Evolutionary conservation across 1,284 basidiomycete genomes (phyloP).

Genomic region (Earliella scabrosa): DNA sequence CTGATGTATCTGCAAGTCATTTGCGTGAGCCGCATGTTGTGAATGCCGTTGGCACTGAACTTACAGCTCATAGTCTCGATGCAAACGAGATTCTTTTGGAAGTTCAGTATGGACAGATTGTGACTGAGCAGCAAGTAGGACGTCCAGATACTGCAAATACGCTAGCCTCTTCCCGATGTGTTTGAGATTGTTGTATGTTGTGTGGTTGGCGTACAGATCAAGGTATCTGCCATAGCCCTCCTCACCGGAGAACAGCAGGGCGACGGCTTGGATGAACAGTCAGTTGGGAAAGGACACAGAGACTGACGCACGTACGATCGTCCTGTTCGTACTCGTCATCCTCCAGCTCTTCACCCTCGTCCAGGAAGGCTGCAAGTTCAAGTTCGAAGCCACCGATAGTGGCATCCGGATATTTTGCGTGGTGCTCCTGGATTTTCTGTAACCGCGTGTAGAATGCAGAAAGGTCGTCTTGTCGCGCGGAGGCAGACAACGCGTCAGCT

Average conservation of each 20-base stretch:
- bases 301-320: constrained; percentile 62
- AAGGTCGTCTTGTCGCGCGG: constrained; percentile 71
- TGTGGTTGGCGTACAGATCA: constrained; percentile 90
- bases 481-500: constrained; percentile 63
- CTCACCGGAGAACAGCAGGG: constrained; percentile 93
- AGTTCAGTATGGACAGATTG: constrained; percentile 73
- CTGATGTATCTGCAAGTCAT: constrained; percentile 71
- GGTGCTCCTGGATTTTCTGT: constrained; percentile 93
- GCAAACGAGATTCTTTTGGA: constrained; percentile 70
- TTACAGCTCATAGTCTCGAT: constrained; percentile 82
- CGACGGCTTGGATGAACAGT: constrained; percentile 63
- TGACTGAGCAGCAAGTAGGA: constrained; percentile 65
- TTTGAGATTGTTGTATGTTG: constrained; percentile 90
- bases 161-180: constrained; percentile 78
- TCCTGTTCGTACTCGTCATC: constrained; percentile 79
- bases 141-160: constrained; percentile 92
- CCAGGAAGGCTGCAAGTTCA: constrained; percentile 80
- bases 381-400: constrained; percentile 79
- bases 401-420: constrained; percentile 92
- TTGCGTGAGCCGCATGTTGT: neutral
- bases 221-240: constrained; percentile 95
- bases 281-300: neutral
- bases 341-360: constrained; percentile 72
- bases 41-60: constrained; percentile 33
- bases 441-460: constrained; percentile 95